phyloP scores from a whole-genome alignment of 805 yeast species.

The Maudiozyma saulgeensis region DNA sequence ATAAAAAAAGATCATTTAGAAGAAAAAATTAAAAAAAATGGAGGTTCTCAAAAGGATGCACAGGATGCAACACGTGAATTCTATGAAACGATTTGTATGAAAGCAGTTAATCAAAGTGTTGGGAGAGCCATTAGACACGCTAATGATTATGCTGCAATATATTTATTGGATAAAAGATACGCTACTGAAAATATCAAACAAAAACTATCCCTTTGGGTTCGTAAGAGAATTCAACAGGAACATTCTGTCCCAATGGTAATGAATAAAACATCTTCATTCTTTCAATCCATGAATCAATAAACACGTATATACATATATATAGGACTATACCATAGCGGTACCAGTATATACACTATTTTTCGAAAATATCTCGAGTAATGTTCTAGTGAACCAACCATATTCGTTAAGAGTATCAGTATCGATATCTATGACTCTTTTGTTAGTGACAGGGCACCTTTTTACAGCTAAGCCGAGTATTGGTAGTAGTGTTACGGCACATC shows the following conservation, averaged over 20 bases:
- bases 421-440: constrained; percentile 24
- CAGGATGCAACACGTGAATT: constrained; percentile 41
- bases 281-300: constrained; percentile 3
- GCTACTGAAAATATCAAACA: constrained; percentile 34
- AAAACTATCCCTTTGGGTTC: constrained; percentile 71
- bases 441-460: constrained; percentile 30
- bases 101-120: constrained; percentile 83
- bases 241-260: constrained; percentile 12
- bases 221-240: constrained; percentile 30
- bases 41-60: constrained; percentile 41
- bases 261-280: constrained; percentile 17
- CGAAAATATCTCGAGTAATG: constrained; percentile 19
- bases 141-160: constrained; percentile 69
- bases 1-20: constrained; percentile 64
- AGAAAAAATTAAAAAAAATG: constrained; percentile 35
- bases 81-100: constrained; percentile 81
- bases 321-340: constrained; percentile 5
- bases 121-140: constrained; percentile 86
- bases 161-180: constrained; percentile 61
- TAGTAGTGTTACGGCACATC: constrained; percentile 31
- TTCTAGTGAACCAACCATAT: constrained; percentile 29
- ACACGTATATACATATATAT: not conserved
- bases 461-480: constrained; percentile 31
- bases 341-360: constrained; percentile 25
- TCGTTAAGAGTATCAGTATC: constrained; percentile 19